These are phyloP conservation scores for Elongisporangium prolatum DNA, from an alignment of 352 stramenopile species.

Conservation along the genomic window DNA sequence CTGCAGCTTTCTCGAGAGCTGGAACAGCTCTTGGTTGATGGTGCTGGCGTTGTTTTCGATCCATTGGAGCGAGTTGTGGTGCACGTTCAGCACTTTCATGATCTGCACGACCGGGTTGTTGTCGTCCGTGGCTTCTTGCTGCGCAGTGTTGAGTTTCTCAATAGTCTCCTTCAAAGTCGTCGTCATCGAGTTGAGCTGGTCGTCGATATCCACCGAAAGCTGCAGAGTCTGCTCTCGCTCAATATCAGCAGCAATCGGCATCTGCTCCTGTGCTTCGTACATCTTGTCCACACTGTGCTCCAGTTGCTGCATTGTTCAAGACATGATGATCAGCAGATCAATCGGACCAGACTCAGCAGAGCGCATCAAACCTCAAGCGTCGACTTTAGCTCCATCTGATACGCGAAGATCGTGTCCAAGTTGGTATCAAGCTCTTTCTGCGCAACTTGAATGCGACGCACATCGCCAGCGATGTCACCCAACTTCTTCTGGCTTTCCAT, in stretches of 20 bases:
- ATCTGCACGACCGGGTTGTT: constrained; percentile 83
- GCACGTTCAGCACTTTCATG: constrained; percentile 87
- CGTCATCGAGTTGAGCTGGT: constrained; percentile 85
- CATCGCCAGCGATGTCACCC: constrained; percentile 76
- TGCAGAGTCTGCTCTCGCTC: constrained; percentile 84
- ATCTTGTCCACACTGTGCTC: constrained; percentile 89
- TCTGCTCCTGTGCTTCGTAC: constrained; percentile 83
- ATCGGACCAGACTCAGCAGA: neutral
- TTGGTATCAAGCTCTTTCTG: constrained; percentile 86
- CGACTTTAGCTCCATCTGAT: constrained; percentile 87
- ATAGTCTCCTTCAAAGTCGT: constrained; percentile 85
- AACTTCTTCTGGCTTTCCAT: constrained; percentile 86
- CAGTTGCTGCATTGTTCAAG: too few species aligned
- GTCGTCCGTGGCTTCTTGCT: constrained; percentile 62
- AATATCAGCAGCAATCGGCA: constrained; percentile 80
- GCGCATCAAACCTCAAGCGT: constrained; percentile 61
- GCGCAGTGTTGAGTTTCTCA: constrained; percentile 82
- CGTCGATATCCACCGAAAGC: constrained; percentile 81
- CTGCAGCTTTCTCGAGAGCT: constrained; percentile 66
- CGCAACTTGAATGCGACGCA: constrained; percentile 79
- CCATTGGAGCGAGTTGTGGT: constrained; percentile 87
- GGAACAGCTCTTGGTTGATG: constrained; percentile 63
- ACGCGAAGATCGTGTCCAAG: constrained; percentile 85
- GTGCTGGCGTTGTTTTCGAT: constrained; percentile 67
- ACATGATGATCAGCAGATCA: too few species aligned